These are phyloP conservation scores for Blastocystis sp. DNA, from an alignment of 352 stramenopile species.

Conservation along the genomic window DNA sequence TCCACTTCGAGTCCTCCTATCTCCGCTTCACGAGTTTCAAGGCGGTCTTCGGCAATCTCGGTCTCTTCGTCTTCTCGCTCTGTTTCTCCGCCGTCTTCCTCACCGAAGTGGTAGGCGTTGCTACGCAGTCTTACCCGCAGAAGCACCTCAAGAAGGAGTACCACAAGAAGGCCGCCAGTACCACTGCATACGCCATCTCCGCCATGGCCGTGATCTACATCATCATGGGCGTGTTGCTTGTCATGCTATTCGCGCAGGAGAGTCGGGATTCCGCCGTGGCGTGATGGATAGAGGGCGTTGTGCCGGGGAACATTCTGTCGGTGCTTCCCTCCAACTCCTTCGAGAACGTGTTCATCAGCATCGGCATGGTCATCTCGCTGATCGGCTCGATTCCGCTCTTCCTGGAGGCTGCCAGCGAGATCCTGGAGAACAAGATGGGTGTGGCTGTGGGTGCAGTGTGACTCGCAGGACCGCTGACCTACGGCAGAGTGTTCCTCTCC, in stretches of 20 bases:
- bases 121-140: neutral
- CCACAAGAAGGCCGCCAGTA: neutral
- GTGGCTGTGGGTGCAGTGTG: neutral
- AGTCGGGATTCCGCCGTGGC: neutral
- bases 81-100: neutral
- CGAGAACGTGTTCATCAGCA: slow-evolving; percentile 49
- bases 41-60: slow-evolving; percentile 19
- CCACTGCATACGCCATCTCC: neutral
- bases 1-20: neutral
- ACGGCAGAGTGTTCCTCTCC: slow-evolving; percentile 31
- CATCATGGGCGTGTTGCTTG: neutral
- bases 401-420: slow-evolving; percentile 20
- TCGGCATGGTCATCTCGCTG: slow-evolving; percentile 54
- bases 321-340: slow-evolving; percentile 18
- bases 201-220: neutral
- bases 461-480: neutral
- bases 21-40: neutral
- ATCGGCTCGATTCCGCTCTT: slow-evolving; percentile 63
- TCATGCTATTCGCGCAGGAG: neutral
- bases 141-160: neutral
- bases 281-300: neutral
- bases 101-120: neutral
- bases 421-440: slow-evolving; percentile 17
- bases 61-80: neutral
- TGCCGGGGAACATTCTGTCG: slow-evolving; percentile 45